A percentile compares a stretch with the other conserved stretches of the same genome.
These are phyloP conservation scores for Rhizopus stolonifer DNA, from an alignment of 371 early-diverging fungal genomes.

Conservation along the genomic window DNA sequence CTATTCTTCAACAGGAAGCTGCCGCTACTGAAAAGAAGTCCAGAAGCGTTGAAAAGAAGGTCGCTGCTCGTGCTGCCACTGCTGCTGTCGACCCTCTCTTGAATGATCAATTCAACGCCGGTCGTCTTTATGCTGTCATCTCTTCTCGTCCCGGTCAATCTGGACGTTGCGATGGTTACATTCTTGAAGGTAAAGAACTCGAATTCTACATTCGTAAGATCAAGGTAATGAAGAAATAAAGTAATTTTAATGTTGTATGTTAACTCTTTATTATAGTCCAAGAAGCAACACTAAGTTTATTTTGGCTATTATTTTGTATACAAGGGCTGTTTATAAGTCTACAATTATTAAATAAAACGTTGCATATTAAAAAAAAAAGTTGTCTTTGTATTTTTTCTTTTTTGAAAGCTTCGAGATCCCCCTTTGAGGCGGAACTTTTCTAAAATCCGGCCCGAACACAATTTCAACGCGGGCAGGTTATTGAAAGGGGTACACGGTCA, in stretches of 20 bases:
- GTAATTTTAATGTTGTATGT: background rate
- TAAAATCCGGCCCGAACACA: background rate
- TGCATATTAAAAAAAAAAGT: background rate
- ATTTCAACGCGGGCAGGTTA: background rate
- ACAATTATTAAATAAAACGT: background rate
- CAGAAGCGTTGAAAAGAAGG: slow-evolving; percentile 86
- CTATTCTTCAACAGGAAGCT: slow-evolving; percentile 45
- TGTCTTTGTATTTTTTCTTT: background rate
- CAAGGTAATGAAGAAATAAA: slow-evolving; percentile 50
- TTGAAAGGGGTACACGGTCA: background rate
- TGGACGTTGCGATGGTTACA: slow-evolving; percentile 97
- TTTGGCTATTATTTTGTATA: background rate
- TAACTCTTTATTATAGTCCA: slow-evolving; percentile 15
- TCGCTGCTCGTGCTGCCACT: slow-evolving; percentile 75
- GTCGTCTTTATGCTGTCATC: slow-evolving; percentile 92
- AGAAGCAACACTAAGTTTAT: slow-evolving; percentile 27
- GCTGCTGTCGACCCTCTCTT: slow-evolving; percentile 85
- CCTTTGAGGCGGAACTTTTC: background rate
- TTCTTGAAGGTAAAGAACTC: slow-evolving; percentile 98
- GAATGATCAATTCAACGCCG: slow-evolving; percentile 93
- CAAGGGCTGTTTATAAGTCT: background rate
- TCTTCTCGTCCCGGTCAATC: slow-evolving; percentile 98
- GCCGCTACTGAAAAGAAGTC: slow-evolving; percentile 78
- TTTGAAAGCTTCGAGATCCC: background rate
- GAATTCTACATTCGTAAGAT: slow-evolving; percentile 93